Conservation (phyloP, 176 grass and related monocot species). For the Oryza coarctata region DNA sequence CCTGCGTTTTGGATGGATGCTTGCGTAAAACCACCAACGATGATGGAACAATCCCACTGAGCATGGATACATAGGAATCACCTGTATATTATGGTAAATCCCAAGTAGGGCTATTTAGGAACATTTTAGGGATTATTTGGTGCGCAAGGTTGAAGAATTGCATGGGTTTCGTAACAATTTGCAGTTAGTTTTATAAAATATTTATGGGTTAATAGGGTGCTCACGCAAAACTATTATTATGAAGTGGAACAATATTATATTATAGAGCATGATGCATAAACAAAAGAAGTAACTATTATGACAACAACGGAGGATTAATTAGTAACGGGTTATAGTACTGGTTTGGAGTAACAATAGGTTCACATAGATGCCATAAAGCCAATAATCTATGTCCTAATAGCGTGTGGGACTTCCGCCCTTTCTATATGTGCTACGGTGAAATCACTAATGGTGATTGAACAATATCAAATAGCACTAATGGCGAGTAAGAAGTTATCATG, state of each 20-base stretch:
- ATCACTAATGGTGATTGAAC: too few species aligned
- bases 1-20: too few species aligned
- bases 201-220: neutral
- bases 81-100: neutral
- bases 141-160: neutral
- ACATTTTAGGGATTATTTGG: neutral
- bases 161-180: neutral
- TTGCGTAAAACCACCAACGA: too few species aligned
- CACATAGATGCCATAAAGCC: neutral
- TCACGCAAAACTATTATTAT: neutral
- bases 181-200: neutral
- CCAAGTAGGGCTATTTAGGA: neutral
- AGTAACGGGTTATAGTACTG: neutral
- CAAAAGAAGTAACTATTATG: neutral
- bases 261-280: neutral
- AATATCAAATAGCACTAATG: neutral
- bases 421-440: neutral
- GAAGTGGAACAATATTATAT: neutral
- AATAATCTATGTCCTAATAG: neutral
- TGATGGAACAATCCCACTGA: neutral
- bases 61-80: neutral
- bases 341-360: neutral
- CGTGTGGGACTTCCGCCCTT: neutral
- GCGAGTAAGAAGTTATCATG: neutral
- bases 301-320: neutral